Evolutionary conservation across 1,284 basidiomycete species (phyloP).

Genomic region (Moesziomyces parantarcticus): DNA sequence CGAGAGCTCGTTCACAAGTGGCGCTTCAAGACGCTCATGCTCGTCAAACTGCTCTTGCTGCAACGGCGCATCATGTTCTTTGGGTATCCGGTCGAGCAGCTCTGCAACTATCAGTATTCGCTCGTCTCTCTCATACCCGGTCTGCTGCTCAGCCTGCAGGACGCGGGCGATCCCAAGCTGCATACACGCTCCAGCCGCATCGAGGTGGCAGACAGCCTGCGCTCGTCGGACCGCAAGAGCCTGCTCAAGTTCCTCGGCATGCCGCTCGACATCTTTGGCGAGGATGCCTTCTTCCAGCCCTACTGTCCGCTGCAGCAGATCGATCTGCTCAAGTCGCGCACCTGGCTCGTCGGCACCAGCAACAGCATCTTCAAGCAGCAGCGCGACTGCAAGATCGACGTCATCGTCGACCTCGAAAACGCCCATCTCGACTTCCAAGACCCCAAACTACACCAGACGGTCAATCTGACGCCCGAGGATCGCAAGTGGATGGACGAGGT

Average conservation of each 20-base stretch:
- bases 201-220: conserved; percentile 73
- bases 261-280: conserved; percentile 76
- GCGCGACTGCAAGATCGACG: conserved; percentile 81
- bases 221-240: conserved; percentile 89
- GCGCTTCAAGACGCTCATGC: conserved; percentile 87
- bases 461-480: conserved; percentile 87
- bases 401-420: conserved; percentile 79
- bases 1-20: conserved; percentile 93
- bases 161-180: conserved; percentile 88
- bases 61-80: conserved; percentile 88
- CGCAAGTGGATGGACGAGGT: conserved; percentile 91
- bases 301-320: conserved; percentile 96
- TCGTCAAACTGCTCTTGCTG: conserved; percentile 93
- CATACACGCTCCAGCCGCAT: conserved; percentile 68
- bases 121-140: conserved; percentile 71
- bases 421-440: conserved; percentile 71
- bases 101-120: conserved; percentile 98
- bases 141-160: conserved; percentile 88
- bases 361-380: conserved; percentile 96
- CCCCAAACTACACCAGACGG: conserved; percentile 79
- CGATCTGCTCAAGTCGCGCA: conserved; percentile 82
- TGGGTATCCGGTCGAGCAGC: conserved; percentile 93
- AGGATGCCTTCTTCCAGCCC: conserved; percentile 93
- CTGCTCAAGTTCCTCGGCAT: conserved; percentile 91
- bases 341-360: conserved; percentile 87